phyloP scores from a whole-genome alignment of 169 alveolate genomes.

The Theileria luwenshuni region DNA sequence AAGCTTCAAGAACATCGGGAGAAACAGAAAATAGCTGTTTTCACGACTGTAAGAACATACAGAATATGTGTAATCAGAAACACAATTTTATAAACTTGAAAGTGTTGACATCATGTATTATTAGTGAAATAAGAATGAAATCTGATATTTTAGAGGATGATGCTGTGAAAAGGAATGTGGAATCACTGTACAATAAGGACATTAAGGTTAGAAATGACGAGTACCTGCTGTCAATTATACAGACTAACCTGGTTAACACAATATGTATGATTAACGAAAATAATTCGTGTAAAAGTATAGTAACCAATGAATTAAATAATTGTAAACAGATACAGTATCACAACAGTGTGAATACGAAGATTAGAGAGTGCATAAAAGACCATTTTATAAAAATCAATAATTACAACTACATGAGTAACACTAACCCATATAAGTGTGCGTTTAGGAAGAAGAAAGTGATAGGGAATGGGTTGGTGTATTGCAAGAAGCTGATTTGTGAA shows the following conservation, averaged over 20 bases:
- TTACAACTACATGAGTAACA: background rate
- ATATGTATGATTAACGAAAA: background rate
- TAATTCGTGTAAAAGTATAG: background rate
- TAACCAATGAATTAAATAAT: slow-evolving; percentile 7
- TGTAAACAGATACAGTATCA: slow-evolving; percentile 20
- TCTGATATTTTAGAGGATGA: background rate
- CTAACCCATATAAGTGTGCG: background rate
- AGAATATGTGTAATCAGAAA: background rate
- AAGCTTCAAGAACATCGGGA: no score
- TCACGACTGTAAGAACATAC: background rate
- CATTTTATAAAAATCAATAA: background rate
- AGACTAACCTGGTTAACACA: no score
- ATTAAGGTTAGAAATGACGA: background rate
- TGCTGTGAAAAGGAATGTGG: background rate
- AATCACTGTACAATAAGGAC: background rate
- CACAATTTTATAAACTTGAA: background rate
- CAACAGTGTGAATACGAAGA: background rate
- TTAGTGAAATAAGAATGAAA: background rate
- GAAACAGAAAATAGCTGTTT: no score
- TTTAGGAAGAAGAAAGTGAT: slow-evolving; percentile 10
- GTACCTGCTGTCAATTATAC: no score
- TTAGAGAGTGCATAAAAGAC: slow-evolving; percentile 23
- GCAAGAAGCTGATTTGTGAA: slow-evolving; percentile 28
- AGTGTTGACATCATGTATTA: background rate
- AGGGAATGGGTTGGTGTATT: slow-evolving; percentile 57